Conservation (phyloP, 1,139 yeast genomes). For the Suhomyces panamericanus region DNA sequence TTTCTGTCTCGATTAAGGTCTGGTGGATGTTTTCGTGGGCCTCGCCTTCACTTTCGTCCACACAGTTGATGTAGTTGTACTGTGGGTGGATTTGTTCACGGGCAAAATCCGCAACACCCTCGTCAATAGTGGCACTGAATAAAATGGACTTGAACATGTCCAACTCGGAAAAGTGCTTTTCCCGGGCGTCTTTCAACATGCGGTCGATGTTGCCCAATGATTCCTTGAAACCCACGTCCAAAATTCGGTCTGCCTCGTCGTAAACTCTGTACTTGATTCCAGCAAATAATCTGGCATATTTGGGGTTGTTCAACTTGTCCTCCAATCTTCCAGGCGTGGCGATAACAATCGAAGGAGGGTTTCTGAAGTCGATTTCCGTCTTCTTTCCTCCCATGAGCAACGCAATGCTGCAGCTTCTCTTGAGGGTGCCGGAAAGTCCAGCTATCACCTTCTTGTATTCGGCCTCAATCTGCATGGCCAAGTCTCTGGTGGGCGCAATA, state of each 20-base stretch:
- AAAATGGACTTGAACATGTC: constrained; percentile 59
- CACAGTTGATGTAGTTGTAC: constrained; percentile 73
- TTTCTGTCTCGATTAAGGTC: constrained; percentile 51
- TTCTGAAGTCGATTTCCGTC: constrained; percentile 20
- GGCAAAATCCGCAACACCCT: constrained; percentile 66
- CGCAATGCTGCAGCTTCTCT: constrained; percentile 22
- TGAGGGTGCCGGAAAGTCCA: constrained; percentile 17
- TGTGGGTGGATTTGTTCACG: constrained; percentile 60
- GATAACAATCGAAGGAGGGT: constrained; percentile 56
- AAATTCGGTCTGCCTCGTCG: constrained; percentile 86
- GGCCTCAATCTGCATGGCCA: constrained; percentile 79
- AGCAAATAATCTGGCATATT: constrained; percentile 50
- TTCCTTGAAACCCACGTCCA: constrained; percentile 74
- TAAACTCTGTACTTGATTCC: constrained; percentile 65
- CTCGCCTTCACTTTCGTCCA: constrained; percentile 70
- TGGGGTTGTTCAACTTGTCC: constrained; percentile 53
- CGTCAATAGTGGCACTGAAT: constrained; percentile 86
- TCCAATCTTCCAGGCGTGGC: constrained; percentile 90
- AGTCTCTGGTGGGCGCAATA: constrained; percentile 89
- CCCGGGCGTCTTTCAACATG: constrained; percentile 42
- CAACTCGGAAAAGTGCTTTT: constrained; percentile 24
- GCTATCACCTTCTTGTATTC: constrained; percentile 54
- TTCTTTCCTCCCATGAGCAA: constrained; percentile 44
- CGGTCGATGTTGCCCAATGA: constrained; percentile 59
- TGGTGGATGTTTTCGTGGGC: constrained; percentile 81